Percentiles rank a stretch among this genome's conserved stretches.
phyloP scores from a whole-genome alignment of 768 basidiomycete genomes.

The Dacryopinax spathularia region DNA sequence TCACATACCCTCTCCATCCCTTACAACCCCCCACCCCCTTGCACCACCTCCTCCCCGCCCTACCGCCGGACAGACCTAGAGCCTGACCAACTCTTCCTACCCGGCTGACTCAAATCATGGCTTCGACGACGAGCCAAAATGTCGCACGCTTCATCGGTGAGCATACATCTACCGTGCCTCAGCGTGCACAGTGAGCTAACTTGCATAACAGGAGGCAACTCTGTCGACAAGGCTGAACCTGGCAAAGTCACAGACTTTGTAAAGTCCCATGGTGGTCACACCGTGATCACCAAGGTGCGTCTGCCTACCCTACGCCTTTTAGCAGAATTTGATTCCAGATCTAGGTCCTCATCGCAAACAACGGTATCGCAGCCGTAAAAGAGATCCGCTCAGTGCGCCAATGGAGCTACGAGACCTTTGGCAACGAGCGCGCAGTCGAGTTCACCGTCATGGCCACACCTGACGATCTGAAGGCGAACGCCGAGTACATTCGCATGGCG shows the following conservation, averaged over 20 bases:
- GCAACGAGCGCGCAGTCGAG: slow-evolving; percentile 86
- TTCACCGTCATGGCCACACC: slow-evolving; percentile 99
- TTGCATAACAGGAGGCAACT: slow-evolving; percentile 66
- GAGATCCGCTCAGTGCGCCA: slow-evolving; percentile 97
- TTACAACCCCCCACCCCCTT: not conserved
- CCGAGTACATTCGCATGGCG: slow-evolving; percentile 99
- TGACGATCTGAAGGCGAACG: slow-evolving; percentile 95
- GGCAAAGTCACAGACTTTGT: slow-evolving; percentile 84
- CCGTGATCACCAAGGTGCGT: slow-evolving; percentile 91
- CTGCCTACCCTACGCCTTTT: not conserved
- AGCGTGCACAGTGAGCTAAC: slow-evolving; percentile 7
- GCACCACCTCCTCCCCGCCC: not conserved
- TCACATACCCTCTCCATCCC: not conserved
- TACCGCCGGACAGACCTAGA: not conserved
- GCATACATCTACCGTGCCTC: slow-evolving; percentile 2
- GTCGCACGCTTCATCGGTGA: slow-evolving; percentile 52
- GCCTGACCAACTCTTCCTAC: not conserved
- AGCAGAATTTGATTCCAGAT: not conserved
- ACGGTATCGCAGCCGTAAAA: slow-evolving; percentile 98
- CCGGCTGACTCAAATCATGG: slow-evolving; percentile 10
- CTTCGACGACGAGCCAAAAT: slow-evolving; percentile 37
- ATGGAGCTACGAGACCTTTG: slow-evolving; percentile 99
- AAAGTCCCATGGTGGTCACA: slow-evolving; percentile 80
- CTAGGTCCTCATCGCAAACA: slow-evolving; percentile 96
- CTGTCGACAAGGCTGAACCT: slow-evolving; percentile 66